Conservation (phyloP, 164 flowering plant genomes). For the Cinnamomum chago region DNA sequence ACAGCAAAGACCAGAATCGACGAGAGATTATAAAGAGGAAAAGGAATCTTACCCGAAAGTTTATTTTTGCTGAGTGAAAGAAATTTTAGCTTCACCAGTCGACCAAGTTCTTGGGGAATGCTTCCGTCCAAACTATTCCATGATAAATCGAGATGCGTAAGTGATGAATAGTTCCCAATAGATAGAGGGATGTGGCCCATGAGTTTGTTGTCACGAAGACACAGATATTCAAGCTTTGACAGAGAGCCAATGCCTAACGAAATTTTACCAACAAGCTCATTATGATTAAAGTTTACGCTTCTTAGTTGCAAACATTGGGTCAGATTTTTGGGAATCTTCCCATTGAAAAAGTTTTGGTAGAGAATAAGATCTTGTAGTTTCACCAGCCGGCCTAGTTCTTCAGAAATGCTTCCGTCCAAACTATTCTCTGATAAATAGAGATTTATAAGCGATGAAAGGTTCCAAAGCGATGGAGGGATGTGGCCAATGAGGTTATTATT, state of each 20-base stretch:
- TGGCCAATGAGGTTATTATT: background rate
- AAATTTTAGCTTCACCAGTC: too few relatives aligned
- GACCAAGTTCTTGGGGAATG: too few relatives aligned
- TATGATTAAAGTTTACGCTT: background rate
- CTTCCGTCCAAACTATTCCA: too few relatives aligned
- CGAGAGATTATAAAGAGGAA: background rate
- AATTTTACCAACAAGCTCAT: background rate
- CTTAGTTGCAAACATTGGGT: background rate
- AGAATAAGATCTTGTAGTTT: slow-evolving; percentile 13
- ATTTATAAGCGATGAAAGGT: background rate
- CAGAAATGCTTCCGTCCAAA: background rate
- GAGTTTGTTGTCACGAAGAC: slow-evolving; percentile 10
- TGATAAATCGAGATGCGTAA: background rate
- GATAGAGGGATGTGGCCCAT: slow-evolving; percentile 20
- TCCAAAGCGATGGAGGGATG: slow-evolving; percentile 21
- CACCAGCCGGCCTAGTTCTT: background rate
- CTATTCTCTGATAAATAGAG: background rate
- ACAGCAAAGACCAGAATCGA: background rate
- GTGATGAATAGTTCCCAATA: slow-evolving; percentile 18
- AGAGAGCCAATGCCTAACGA: background rate
- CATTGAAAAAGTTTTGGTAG: slow-evolving; percentile 26
- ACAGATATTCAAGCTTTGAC: background rate
- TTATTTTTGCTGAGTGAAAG: too few relatives aligned
- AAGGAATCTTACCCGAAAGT: background rate
- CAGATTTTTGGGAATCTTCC: slow-evolving; percentile 29